phyloP scores from a whole-genome alignment of 1,139 yeast species.

The Yamadazyma siamensis region DNA sequence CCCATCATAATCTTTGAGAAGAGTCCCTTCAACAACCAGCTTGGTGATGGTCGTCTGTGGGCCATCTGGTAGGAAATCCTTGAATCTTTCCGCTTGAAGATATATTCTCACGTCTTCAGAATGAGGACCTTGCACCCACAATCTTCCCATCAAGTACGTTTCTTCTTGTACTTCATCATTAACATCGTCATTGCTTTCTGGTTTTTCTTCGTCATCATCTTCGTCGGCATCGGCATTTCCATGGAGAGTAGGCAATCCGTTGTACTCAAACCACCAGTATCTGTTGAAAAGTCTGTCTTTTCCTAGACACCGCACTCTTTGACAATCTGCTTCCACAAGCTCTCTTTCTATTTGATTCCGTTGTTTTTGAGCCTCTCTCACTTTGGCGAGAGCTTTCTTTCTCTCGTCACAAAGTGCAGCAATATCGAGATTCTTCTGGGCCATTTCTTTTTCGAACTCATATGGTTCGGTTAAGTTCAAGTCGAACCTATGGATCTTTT shows the following conservation, averaged over 20 bases:
- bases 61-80: slow-evolving; percentile 5
- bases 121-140: slow-evolving; percentile 94
- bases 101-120: slow-evolving; percentile 50
- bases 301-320: slow-evolving; percentile 75
- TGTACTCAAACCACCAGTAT: slow-evolving; percentile 94
- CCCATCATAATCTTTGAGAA: slow-evolving; percentile 7
- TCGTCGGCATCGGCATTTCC: slow-evolving; percentile 37
- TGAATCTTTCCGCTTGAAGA: slow-evolving; percentile 10
- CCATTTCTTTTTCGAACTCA: slow-evolving; percentile 47
- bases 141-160: slow-evolving; percentile 77
- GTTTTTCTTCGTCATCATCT: slow-evolving; percentile 32
- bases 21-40: slow-evolving; percentile 5
- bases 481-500: slow-evolving; percentile 27
- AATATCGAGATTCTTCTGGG: slow-evolving; percentile 46
- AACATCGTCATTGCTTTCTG: slow-evolving; percentile 33
- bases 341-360: slow-evolving; percentile 53
- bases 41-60: slow-evolving; percentile 1
- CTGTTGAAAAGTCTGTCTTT: slow-evolving; percentile 79
- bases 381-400: slow-evolving; percentile 33
- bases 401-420: slow-evolving; percentile 41
- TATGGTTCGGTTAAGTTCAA: slow-evolving; percentile 40
- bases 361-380: slow-evolving; percentile 43
- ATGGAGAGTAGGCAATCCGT: slow-evolving; percentile 68
- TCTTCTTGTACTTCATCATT: slow-evolving; percentile 46
- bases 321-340: slow-evolving; percentile 68